A percentile compares a stretch with the other conserved stretches of the same genome.
These are phyloP conservation scores for Fraxinus anomala DNA, from an alignment of 257 asterid species.

Conservation along the genomic window DNA sequence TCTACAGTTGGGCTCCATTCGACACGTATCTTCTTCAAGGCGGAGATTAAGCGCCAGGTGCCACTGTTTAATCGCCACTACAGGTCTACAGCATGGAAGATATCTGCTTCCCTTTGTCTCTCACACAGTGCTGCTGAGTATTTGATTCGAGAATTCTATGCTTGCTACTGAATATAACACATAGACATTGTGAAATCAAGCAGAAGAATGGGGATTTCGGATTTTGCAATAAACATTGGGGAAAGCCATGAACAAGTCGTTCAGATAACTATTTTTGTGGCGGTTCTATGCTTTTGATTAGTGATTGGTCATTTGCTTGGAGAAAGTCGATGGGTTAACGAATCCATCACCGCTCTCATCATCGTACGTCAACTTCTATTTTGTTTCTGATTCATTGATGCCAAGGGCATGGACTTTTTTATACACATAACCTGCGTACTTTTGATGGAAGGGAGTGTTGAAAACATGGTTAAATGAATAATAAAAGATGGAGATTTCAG, in stretches of 20 bases:
- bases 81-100: background rate
- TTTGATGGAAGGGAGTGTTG: too few species aligned
- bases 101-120: background rate
- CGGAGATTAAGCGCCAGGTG: background rate
- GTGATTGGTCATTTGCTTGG: conserved; percentile 33
- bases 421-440: too few species aligned
- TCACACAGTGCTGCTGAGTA: background rate
- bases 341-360: too few species aligned
- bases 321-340: too few species aligned
- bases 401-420: too few species aligned
- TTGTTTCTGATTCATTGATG: too few species aligned
- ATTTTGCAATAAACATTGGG: conserved; percentile 9
- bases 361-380: too few species aligned
- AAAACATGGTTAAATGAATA: too few species aligned
- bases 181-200: background rate
- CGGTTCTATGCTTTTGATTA: conserved; percentile 44
- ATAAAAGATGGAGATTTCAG: too few species aligned
- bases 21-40: background rate
- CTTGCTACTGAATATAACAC: background rate
- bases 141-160: background rate
- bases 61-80: too few species aligned
- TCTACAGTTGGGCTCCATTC: background rate
- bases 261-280: conserved; percentile 34
- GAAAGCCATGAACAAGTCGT: conserved; percentile 24
- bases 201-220: conserved; percentile 10